These are phyloP conservation scores for Parastagonospora avenae DNA, from an alignment of 2,329 filamentous ascomycete species.

Conservation along the genomic window DNA sequence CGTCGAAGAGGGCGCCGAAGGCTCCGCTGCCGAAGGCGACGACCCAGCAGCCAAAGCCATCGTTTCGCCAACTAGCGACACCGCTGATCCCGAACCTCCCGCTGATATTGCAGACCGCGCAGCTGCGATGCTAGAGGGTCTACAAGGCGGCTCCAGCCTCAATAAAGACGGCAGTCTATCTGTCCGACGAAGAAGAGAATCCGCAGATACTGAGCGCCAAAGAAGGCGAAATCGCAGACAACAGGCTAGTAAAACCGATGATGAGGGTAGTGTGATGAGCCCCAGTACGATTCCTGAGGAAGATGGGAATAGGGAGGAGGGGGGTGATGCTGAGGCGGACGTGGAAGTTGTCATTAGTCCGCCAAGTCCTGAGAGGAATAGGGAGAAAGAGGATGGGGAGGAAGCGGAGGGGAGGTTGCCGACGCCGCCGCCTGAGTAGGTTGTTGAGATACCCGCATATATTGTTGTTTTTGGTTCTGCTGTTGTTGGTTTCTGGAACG, in stretches of 20 bases:
- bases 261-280: constrained; percentile 35
- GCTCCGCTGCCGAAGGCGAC: constrained; percentile 49
- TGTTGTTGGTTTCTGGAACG: neutral
- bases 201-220: constrained; percentile 77
- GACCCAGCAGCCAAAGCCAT: constrained; percentile 54
- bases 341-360: constrained; percentile 38
- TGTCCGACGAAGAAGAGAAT: constrained; percentile 71
- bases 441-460: neutral
- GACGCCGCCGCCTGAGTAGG: neutral
- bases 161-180: constrained; percentile 54
- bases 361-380: constrained; percentile 42
- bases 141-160: constrained; percentile 66
- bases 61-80: constrained; percentile 57
- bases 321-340: constrained; percentile 9
- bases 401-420: neutral
- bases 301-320: constrained; percentile 13
- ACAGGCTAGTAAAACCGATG: constrained; percentile 39
- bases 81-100: constrained; percentile 35
- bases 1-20: constrained; percentile 45
- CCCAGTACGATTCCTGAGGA: constrained; percentile 41
- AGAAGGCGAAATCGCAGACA: constrained; percentile 65
- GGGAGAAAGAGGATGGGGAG: neutral
- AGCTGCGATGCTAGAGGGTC: constrained; percentile 80
- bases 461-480: neutral
- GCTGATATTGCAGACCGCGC: constrained; percentile 84